These are phyloP conservation scores for Aspergillus persii DNA, from an alignment of 2,329 filamentous ascomycete species.

Conservation along the genomic window DNA sequence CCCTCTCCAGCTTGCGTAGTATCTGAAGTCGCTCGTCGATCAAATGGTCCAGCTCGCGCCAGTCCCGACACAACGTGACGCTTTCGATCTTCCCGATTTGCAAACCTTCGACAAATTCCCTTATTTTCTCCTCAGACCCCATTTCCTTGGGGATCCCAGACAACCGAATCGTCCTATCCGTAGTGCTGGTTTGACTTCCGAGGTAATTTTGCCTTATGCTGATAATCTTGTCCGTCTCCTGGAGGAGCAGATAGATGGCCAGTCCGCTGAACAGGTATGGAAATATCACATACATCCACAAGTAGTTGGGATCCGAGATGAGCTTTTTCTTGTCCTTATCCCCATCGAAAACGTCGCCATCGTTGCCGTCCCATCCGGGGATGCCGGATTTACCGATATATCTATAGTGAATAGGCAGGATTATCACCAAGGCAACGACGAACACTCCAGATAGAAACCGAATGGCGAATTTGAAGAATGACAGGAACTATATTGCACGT, in stretches of 20 bases:
- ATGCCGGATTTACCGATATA: conserved; percentile 51
- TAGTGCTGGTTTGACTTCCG: conserved; percentile 90
- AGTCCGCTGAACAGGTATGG: conserved; percentile 86
- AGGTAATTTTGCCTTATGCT: conserved; percentile 84
- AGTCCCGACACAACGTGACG: conserved; percentile 82
- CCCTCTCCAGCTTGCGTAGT: conserved; percentile 73
- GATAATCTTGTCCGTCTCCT: conserved; percentile 82
- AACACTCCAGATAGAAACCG: conserved; percentile 77
- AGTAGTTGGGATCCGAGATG: conserved; percentile 52
- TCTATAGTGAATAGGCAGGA: conserved; percentile 79
- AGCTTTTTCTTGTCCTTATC: conserved; percentile 33
- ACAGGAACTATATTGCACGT: conserved; percentile 62
- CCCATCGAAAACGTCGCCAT: conserved; percentile 28
- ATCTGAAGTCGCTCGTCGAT: conserved; percentile 65
- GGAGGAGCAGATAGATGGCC: conserved; percentile 77
- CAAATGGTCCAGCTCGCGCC: conserved; percentile 75
- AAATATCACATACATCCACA: conserved; percentile 95
- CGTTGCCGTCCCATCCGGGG: conserved; percentile 37
- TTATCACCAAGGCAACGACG: conserved; percentile 75
- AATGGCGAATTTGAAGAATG: conserved; percentile 94
- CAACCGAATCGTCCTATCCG: conserved; percentile 87
- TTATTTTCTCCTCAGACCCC: conserved; percentile 78
- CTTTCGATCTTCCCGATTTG: conserved; percentile 87
- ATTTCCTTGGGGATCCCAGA: conserved; percentile 82
- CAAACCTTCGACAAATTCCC: conserved; percentile 79